These are phyloP conservation scores for Lactarius evosmus DNA, from an alignment of 768 basidiomycete genomes.

Conservation along the genomic window DNA sequence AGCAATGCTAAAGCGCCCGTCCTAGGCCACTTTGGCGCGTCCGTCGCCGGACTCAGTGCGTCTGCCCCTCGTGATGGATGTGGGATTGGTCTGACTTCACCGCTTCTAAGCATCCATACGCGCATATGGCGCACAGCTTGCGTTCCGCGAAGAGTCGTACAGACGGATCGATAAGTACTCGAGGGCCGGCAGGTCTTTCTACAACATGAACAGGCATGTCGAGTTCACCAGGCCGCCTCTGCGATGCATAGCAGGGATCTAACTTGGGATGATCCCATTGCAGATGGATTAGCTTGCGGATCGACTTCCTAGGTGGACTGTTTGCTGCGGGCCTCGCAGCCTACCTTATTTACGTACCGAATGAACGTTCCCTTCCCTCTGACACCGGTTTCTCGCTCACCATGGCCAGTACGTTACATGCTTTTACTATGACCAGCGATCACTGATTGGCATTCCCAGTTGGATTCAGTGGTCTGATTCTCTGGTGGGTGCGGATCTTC, in stretches of 20 bases:
- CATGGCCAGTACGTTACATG: conserved; percentile 39
- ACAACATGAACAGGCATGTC: conserved; percentile 45
- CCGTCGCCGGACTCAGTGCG: conserved; percentile 48
- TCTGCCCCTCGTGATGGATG: background rate
- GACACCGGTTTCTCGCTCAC: conserved; percentile 41
- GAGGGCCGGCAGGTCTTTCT: conserved; percentile 42
- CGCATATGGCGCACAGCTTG: conserved; percentile 51
- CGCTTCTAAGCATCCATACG: conserved; percentile 43
- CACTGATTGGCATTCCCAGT: conserved; percentile 34
- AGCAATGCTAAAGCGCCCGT: conserved; percentile 49
- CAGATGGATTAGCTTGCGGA: conserved; percentile 48
- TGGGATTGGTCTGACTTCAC: background rate
- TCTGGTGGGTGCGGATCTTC: conserved; percentile 46
- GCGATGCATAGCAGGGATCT: background rate
- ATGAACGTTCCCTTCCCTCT: conserved; percentile 35
- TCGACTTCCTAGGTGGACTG: conserved; percentile 56
- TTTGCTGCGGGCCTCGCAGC: conserved; percentile 50
- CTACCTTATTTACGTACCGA: conserved; percentile 48
- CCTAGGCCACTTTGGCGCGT: conserved; percentile 50
- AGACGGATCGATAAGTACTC: conserved; percentile 47
- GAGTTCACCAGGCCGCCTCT: background rate
- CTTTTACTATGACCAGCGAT: background rate
- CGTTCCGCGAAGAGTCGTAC: conserved; percentile 43
- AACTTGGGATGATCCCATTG: background rate
- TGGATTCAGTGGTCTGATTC: conserved; percentile 52